Base-by-base conservation (phyloP, 176 grass and related monocot genomes). In the Stipa capillata region DNA sequence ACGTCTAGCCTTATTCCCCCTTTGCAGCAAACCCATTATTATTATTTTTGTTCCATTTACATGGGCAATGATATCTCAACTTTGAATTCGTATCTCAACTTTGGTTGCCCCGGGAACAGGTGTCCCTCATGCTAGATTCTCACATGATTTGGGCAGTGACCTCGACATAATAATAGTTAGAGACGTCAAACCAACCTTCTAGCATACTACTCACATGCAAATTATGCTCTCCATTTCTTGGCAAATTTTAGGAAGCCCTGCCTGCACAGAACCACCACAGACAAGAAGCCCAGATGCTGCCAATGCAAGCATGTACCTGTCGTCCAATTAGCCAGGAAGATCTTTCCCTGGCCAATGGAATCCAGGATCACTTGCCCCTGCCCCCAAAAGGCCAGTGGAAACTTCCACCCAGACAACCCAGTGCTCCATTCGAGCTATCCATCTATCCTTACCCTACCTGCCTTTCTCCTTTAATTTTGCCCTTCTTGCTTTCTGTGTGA, bases 311-410 rank as follows among this genome's bases (percentile, higher is more conserved):
- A 23, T 3, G 66, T 25, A 72, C 37, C 45, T 79, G 43, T 35
- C 76, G 27, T 41, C 56, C 75, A 72, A 64, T 65, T 42, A 27
- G 68, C 31, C 76, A 23, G 7, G 20, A 58, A 73, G 84, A 86
- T 86, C 36, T 86, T 66, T 47, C 31, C 29, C 68, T 74, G 69
- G 27, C 84, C 77, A 80, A 74, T 66, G 49, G 69, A 86, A 74
- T 74, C 77, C 37, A 65, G 25, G 36, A 48, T 65, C 84, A 66
- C 76, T 74, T 27, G 65, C 29, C 47, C 17, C 67, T 64, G 67
- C 34, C 47, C 27, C 47, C 69, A 28, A 80, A 74, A 66, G 28
- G 20, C 77, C 77, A 56, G 58, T 81, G 84, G 77, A 67, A 86
- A 74, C 59, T 81, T 81, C 84, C 56, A 32, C 27, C 48, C 18